phyloP scores from a whole-genome alignment of 768 basidiomycete species.

The Suillus americanus region DNA sequence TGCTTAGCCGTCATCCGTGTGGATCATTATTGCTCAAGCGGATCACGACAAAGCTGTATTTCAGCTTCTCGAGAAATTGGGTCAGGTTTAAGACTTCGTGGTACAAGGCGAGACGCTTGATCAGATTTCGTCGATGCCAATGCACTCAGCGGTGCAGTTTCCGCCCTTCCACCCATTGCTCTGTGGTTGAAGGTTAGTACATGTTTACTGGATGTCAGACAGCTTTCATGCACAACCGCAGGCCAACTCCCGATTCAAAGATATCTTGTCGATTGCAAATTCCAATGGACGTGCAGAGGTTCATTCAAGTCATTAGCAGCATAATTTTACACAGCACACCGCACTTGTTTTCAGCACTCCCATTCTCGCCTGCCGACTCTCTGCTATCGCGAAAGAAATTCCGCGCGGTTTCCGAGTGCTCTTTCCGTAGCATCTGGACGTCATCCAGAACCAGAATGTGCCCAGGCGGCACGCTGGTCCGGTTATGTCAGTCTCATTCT shows the following conservation, averaged over 20 bases:
- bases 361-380: constrained; percentile 10
- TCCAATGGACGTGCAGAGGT: constrained; percentile 10
- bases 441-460: constrained; percentile 14
- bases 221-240: background rate
- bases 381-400: constrained; percentile 7
- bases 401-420: constrained; percentile 2
- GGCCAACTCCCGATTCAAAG: constrained; percentile 1
- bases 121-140: background rate
- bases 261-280: background rate
- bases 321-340: constrained; percentile 18
- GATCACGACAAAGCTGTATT: background rate
- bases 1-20: background rate
- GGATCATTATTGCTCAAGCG: background rate
- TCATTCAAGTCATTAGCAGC: constrained; percentile 13
- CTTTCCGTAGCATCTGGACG: constrained; percentile 3
- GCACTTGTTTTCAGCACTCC: constrained; percentile 14
- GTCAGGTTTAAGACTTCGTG: background rate
- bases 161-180: background rate
- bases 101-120: background rate
- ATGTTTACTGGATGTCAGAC: background rate
- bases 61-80: constrained; percentile 1
- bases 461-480: background rate
- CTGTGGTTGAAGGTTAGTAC: background rate
- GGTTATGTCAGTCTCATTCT: background rate
- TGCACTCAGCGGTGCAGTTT: background rate